Base-by-base conservation (phyloP, 331 rosid species). In the Cydonia oblonga region DNA sequence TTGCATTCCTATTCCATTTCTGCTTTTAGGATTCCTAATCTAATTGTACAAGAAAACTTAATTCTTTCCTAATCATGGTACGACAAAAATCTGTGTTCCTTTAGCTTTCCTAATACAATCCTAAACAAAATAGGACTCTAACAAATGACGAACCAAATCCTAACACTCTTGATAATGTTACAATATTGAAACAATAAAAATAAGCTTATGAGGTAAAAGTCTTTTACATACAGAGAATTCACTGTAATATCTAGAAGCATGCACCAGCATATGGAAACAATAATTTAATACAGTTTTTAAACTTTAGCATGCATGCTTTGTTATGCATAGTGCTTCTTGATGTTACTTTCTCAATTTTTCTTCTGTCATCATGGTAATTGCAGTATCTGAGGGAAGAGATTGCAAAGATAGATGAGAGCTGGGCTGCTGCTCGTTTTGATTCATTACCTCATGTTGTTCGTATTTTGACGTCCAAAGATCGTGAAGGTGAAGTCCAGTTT, bases 391-490 rank as follows among this genome's bases (percentile, higher is more conserved):
- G 90, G 77, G 90, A 87, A 70, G 99, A 95, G 7, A 81, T 91
- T 82, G 71, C 87, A 25, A 86, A 81, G 74, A 71, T 95, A 59
- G 96, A 95, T 49, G 99, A 90, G 86, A 85, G 71, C 84, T 95
- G 99, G 99, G 84, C 91, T 63, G 86, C 96, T 63, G 90, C 96
- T 64, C 97, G 99, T 69, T 95, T 95, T 86, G 99, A 95, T 84
- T 91, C 99, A 19, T 80, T 95, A 61, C 99, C 99, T 74, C 96
- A 95, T 72, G 99, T 95, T 83, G 99, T 95, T 51, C 99, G 88
- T 81, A 95, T 91, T 73, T 86, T 95, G 81, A 95, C 99, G 18
- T 95, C 99, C 58, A 95, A 91, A 91, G 96, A 91, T 71, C 99
- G 99, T 61, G 99, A 91, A 12, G 79, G 79, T 53, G 99, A 89